Conservation (phyloP, 2,329 filamentous ascomycete genomes). For the Aotearoamyces nothofagi region DNA sequence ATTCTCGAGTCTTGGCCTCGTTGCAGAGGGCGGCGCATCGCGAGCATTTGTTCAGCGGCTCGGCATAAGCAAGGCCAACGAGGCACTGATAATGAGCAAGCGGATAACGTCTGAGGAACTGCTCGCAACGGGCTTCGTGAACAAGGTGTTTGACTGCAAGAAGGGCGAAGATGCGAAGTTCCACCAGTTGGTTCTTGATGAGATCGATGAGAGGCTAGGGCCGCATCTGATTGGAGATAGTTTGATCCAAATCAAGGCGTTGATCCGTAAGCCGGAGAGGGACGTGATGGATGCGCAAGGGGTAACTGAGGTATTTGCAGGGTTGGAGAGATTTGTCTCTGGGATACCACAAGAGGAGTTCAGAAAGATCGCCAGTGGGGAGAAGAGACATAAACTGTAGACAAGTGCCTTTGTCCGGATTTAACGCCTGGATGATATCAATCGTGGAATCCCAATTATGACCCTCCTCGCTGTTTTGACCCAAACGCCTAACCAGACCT, state of each 20-base stretch:
- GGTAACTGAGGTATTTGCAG: constrained; percentile 72
- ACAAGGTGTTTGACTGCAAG: constrained; percentile 54
- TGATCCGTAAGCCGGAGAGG: constrained; percentile 61
- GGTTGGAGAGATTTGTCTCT: constrained; percentile 55
- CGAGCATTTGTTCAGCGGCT: constrained; percentile 66
- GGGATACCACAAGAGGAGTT: constrained; percentile 77
- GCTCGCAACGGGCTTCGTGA: constrained; percentile 66
- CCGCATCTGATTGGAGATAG: constrained; percentile 67
- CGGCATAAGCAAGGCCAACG: constrained; percentile 71
- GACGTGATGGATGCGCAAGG: constrained; percentile 64
- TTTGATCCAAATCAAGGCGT: constrained; percentile 67
- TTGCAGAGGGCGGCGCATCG: constrained; percentile 75
- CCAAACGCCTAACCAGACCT: too few species aligned
- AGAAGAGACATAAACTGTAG: constrained; percentile 90
- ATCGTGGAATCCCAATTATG: too few species aligned
- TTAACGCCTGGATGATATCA: not conserved
- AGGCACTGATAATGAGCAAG: constrained; percentile 84
- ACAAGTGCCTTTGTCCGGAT: too few species aligned
- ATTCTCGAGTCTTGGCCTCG: constrained; percentile 78
- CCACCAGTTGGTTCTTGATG: constrained; percentile 51
- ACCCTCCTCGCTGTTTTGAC: too few species aligned
- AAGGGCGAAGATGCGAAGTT: constrained; percentile 56
- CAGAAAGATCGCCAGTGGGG: constrained; percentile 63
- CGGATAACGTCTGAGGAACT: constrained; percentile 61
- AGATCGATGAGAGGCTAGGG: constrained; percentile 71